Evolutionary conservation across 129 eudicot genomes (phyloP).

Genomic region (Lactuca saligna): DNA sequence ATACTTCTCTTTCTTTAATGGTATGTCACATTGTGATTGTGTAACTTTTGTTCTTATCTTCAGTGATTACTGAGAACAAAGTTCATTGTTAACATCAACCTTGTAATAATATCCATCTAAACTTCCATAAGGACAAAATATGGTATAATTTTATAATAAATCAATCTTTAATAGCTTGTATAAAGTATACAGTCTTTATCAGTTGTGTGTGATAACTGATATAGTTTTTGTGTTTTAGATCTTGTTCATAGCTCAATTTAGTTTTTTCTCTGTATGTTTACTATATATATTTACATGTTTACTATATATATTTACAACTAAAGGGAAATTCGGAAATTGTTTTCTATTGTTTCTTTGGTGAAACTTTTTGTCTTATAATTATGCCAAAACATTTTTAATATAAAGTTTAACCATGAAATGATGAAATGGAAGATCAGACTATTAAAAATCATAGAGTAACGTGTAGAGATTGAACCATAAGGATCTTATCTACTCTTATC

Average conservation of each 20-base stretch:
- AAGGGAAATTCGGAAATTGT: not conserved
- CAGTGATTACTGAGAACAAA: constrained; percentile 21
- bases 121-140: constrained; percentile 2
- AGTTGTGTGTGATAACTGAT: too few relatives aligned
- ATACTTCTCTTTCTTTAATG: not conserved
- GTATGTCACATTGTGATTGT: constrained; percentile 4
- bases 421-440: too few relatives aligned
- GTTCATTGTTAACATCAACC: constrained; percentile 28
- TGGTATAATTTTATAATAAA: not conserved
- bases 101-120: constrained; percentile 32
- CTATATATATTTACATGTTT: too few relatives aligned
- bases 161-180: not conserved
- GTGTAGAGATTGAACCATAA: too few relatives aligned
- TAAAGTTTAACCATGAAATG: too few relatives aligned
- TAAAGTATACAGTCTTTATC: too few relatives aligned
- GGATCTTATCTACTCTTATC: too few relatives aligned
- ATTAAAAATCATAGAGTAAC: too few relatives aligned
- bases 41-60: constrained; percentile 20
- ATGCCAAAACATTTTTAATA: too few relatives aligned
- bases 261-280: too few relatives aligned
- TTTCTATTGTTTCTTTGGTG: not conserved
- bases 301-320: too few relatives aligned
- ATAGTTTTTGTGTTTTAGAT: not conserved
- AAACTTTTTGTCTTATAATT: too few relatives aligned
- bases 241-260: not conserved